A percentile compares a stretch with the other conserved stretches of the same genome.
Conservation (phyloP, 257 asterid species). For the Jacaranda mimosifolia region DNA sequence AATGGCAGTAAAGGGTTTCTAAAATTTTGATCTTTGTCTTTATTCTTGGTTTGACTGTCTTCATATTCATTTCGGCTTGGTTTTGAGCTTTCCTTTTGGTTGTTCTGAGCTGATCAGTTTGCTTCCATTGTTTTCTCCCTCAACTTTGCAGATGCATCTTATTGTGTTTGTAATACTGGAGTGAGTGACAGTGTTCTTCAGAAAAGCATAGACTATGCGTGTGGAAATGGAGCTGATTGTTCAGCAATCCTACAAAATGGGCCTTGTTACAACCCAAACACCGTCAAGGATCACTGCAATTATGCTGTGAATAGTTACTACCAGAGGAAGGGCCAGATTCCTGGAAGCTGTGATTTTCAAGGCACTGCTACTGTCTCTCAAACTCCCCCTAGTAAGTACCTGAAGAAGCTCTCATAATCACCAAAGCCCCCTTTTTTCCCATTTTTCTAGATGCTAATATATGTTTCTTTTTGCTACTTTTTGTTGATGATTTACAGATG, state of each 20-base stretch:
- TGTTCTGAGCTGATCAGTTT: conserved; percentile 37
- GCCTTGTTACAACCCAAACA: conserved; percentile 76
- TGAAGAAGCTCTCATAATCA: background rate
- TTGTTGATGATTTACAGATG: conserved; percentile 46
- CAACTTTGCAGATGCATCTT: conserved; percentile 58
- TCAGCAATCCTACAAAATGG: conserved; percentile 65
- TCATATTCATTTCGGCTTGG: background rate
- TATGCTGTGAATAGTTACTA: conserved; percentile 91
- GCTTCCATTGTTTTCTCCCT: background rate
- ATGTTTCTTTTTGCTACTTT: background rate
- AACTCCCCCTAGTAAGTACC: conserved; percentile 60
- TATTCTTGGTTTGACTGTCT: background rate
- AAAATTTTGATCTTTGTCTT: background rate
- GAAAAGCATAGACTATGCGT: conserved; percentile 84
- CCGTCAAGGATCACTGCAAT: conserved; percentile 81
- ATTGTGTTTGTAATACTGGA: conserved; percentile 73
- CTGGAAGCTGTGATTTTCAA: conserved; percentile 73
- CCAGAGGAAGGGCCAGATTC: conserved; percentile 57
- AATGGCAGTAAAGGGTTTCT: no score
- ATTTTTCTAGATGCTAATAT: background rate
- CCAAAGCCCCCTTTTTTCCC: background rate
- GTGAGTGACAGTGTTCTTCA: conserved; percentile 50
- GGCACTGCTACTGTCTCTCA: conserved; percentile 58
- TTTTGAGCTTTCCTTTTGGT: background rate
- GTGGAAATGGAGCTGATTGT: conserved; percentile 89